These are phyloP conservation scores for Chromosphaera perkinsii DNA, from an alignment of 208 protist species.

Conservation along the genomic window DNA sequence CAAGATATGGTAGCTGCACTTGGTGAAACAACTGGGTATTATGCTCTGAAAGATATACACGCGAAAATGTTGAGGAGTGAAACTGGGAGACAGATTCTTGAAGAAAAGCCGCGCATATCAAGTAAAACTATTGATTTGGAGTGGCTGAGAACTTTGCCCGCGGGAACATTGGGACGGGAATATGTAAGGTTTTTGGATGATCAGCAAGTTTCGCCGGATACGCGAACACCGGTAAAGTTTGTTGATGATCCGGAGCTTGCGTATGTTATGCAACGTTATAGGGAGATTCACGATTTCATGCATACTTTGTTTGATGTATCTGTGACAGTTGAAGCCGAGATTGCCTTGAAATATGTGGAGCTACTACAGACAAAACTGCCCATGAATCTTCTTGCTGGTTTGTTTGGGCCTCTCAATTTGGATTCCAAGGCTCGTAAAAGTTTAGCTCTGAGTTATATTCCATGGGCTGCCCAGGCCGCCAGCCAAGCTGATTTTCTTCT, in stretches of 20 bases:
- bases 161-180: constrained; percentile 45
- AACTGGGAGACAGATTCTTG: constrained; percentile 37
- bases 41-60: constrained; percentile 34
- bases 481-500: constrained; percentile 3
- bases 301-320: constrained; percentile 47
- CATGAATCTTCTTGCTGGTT: constrained; percentile 32
- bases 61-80: constrained; percentile 35
- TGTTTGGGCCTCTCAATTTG: constrained; percentile 47
- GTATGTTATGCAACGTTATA: constrained; percentile 61
- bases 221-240: constrained; percentile 46
- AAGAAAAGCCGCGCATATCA: constrained; percentile 27
- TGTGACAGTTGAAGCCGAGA: constrained; percentile 43
- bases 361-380: constrained; percentile 57
- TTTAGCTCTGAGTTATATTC: not conserved
- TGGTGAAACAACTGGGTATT: constrained; percentile 55
- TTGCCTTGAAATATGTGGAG: constrained; percentile 57
- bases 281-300: constrained; percentile 66
- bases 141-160: constrained; percentile 33
- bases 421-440: not conserved
- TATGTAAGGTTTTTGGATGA: constrained; percentile 51
- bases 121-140: constrained; percentile 13
- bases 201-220: constrained; percentile 42
- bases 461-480: constrained; percentile 1
- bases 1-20: constrained; percentile 33
- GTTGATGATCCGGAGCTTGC: constrained; percentile 61